Evolutionary conservation across 768 basidiomycete genomes (phyloP).

Genomic region (Leccinum truebloodii): DNA sequence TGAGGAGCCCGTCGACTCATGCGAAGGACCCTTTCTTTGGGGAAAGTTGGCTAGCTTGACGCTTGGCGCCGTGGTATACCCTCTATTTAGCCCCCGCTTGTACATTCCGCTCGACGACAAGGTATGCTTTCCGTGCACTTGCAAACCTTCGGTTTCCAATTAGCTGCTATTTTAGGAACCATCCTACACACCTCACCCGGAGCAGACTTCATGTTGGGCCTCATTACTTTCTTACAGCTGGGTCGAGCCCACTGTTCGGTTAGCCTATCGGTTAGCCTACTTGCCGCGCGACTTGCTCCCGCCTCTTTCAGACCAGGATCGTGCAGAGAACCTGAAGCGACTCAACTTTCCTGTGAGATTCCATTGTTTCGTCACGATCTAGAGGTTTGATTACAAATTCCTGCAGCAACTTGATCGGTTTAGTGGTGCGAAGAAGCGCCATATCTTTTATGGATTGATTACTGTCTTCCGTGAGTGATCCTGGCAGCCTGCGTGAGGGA

Average conservation of each 20-base stretch:
- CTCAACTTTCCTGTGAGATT: constrained; percentile 1
- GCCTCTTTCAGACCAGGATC: constrained; percentile 4
- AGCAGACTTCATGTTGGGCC: constrained; percentile 4
- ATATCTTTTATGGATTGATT: constrained; percentile 4
- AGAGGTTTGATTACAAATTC: not conserved
- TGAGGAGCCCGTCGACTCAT: not conserved
- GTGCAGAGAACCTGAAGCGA: not conserved
- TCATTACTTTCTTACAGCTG: constrained; percentile 2
- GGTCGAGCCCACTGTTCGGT: constrained; percentile 3
- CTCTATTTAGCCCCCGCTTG: not conserved
- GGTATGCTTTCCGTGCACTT: not conserved
- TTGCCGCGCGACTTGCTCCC: constrained; percentile 1
- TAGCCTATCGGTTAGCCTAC: not conserved
- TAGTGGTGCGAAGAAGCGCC: constrained; percentile 3
- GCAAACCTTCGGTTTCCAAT: not conserved
- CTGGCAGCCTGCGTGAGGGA: not conserved
- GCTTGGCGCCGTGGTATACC: not conserved
- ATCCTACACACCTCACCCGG: not conserved
- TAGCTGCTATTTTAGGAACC: not conserved
- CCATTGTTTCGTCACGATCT: not conserved
- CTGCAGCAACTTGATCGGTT: constrained; percentile 4
- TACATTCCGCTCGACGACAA: not conserved
- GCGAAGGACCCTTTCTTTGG: constrained; percentile 1
- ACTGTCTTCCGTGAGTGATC: constrained; percentile 4
- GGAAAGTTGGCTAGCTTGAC: not conserved